Percentiles rank a stretch among this genome's conserved stretches.
These are phyloP conservation scores for Dunaliella sp. DNA, from an alignment of 139 green algal species.

Conservation along the genomic window DNA sequence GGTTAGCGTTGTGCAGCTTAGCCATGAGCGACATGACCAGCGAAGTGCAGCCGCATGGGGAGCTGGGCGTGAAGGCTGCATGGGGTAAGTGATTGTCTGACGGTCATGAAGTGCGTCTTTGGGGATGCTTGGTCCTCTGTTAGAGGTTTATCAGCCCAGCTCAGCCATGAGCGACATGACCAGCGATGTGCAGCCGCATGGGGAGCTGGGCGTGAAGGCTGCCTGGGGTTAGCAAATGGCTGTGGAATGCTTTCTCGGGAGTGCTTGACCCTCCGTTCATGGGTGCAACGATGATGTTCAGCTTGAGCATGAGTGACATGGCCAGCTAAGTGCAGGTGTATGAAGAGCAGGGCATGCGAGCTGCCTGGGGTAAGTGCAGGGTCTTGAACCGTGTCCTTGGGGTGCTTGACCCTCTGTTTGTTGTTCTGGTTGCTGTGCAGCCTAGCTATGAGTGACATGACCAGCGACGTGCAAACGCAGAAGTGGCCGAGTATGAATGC, in stretches of 20 bases:
- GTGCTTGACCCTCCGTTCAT: too few species aligned
- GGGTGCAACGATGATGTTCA: too few species aligned
- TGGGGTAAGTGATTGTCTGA: constrained; percentile 32
- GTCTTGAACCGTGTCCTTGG: too few species aligned
- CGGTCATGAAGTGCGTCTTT: too few species aligned
- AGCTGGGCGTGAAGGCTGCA: constrained; percentile 43
- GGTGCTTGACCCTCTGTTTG: too few species aligned
- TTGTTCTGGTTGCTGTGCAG: too few species aligned
- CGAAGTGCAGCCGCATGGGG: constrained; percentile 5
- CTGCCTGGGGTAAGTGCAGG: constrained; percentile 41
- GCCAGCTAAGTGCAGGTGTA: background rate
- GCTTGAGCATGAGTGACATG: constrained; percentile 45
- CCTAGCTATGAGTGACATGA: constrained; percentile 45
- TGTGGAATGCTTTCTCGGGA: too few species aligned
- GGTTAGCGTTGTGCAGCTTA: constrained; percentile 28
- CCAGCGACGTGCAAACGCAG: background rate
- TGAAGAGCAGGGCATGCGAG: constrained; percentile 40
- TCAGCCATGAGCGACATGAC: constrained; percentile 45
- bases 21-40: constrained; percentile 45
- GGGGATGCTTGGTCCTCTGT: too few species aligned
- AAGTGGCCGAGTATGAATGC: constrained; percentile 40
- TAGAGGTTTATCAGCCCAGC: too few species aligned
- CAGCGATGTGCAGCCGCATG: background rate
- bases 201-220: constrained; percentile 40
- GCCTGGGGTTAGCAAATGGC: constrained; percentile 39